Base-by-base conservation (phyloP, 2,329 filamentous ascomycete species). In the Fusarium sarcochroum region DNA sequence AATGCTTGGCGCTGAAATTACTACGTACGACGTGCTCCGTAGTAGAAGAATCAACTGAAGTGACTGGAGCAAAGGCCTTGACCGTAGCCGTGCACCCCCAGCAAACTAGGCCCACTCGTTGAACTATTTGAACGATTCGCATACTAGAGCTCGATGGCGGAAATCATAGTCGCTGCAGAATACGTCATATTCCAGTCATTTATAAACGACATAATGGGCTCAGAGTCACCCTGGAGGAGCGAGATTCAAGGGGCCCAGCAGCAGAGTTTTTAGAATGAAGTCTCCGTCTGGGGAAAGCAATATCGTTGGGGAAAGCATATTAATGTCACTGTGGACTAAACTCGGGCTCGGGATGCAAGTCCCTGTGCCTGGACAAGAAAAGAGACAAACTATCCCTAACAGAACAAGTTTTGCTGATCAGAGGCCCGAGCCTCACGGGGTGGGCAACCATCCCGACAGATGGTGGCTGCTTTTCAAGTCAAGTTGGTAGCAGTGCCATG, bases 141-240 rank as follows among this genome's bases (percentile, higher is more conserved):
- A 69, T 69, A 69, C 69, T 61, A 58, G 52, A 69, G 46, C 18
- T 50, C 68, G 69, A 71, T 71, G 58, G 35, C 37, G 52, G 51
- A 53, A 50, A 52, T 62, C 23, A 47, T 20, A 18, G 30, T 50
- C 53, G 60, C 53, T 61, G 62, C 55, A 64, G 40, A 35, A 45
- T 69, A 72, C 70, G 70, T 72, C 70, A 72, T 72, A 25, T 35
- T 38, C 9, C 18, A 45, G 54, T 68, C 54, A 68, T 44, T 30
- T 23, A 30, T 13, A 32, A 7, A 30, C 14, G 27, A 35, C 37
- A 35, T 35, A 58, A 58, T 53, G 55, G 25, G 35, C 41, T 30
- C 20, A 18, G 18, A 25, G 25, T 47, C 44, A 42, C 46, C 50
- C 57, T 50, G 58, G 44, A 51, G 38, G 23, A 46, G 13, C 21